A percentile compares a stretch with the other conserved stretches of the same genome.
These are phyloP conservation scores for Ziziphus jujuba DNA, from an alignment of 306 rosid species.

Conservation along the genomic window DNA sequence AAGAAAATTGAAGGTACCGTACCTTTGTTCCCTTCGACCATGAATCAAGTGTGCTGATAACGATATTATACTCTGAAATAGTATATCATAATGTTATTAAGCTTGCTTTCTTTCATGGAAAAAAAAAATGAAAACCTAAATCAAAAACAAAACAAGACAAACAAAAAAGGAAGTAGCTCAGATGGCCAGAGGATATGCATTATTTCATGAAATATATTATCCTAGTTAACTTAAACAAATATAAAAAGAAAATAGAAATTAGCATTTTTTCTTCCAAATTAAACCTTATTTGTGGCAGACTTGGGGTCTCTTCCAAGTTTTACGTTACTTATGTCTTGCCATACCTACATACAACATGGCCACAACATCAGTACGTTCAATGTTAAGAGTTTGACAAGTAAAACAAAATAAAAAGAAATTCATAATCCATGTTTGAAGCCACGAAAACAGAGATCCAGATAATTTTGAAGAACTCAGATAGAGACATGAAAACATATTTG, in stretches of 20 bases:
- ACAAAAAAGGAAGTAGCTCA: neutral
- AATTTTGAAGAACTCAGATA: no score
- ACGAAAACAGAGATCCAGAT: no score
- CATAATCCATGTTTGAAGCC: no score
- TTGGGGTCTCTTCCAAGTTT: conserved; percentile 5
- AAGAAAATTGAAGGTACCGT: neutral
- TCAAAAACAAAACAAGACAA: no score
- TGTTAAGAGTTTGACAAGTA: neutral
- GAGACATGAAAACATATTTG: no score
- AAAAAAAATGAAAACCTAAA: no score
- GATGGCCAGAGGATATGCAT: neutral
- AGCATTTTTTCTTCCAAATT: neutral
- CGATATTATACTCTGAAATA: conserved; percentile 13
- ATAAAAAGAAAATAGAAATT: neutral
- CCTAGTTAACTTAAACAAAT: neutral
- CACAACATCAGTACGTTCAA: neutral
- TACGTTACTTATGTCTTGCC: conserved; percentile 20
- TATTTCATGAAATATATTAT: neutral
- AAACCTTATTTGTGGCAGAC: neutral
- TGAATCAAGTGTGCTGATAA: neutral
- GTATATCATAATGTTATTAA: conserved; percentile 6
- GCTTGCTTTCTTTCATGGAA: neutral
- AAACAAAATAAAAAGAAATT: neutral
- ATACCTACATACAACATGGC: conserved; percentile 1
- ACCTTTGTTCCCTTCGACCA: conserved; percentile 31